Conservation (phyloP, 306 rosid genomes). For the Sindora glabra region DNA sequence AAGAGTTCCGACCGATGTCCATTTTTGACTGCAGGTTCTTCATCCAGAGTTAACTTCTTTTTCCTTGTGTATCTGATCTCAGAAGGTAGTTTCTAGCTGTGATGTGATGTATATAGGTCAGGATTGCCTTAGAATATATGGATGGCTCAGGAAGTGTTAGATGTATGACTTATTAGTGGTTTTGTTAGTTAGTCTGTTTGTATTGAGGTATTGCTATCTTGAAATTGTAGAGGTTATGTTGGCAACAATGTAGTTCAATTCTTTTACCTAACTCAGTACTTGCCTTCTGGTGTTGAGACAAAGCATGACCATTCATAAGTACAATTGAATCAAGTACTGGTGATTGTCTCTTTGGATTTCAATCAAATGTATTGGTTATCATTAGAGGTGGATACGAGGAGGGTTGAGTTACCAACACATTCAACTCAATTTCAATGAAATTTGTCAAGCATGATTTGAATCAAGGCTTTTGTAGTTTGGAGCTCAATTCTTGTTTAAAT, state of each 20-base stretch:
- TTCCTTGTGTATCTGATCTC: constrained; percentile 15
- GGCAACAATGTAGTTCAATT: too few relatives aligned
- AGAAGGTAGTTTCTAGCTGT: constrained; percentile 21
- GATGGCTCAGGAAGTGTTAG: constrained; percentile 9
- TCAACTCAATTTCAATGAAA: too few relatives aligned
- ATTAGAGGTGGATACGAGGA: too few relatives aligned
- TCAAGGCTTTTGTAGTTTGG: too few relatives aligned
- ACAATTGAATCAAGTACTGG: too few relatives aligned
- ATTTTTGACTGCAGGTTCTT: constrained; percentile 9
- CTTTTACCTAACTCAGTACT: neutral
- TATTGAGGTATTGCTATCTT: constrained; percentile 11
- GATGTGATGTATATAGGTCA: constrained; percentile 27
- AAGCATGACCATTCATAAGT: too few relatives aligned
- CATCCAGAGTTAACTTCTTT: constrained; percentile 2
- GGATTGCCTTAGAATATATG: constrained; percentile 23
- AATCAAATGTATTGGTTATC: too few relatives aligned
- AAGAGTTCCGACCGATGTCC: constrained; percentile 7
- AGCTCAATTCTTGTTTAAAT: too few relatives aligned
- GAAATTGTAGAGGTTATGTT: neutral
- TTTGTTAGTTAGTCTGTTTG: constrained; percentile 15
- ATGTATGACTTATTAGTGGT: constrained; percentile 23
- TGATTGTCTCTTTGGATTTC: too few relatives aligned
- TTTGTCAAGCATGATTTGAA: too few relatives aligned
- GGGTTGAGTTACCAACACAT: too few relatives aligned
- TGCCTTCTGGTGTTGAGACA: too few relatives aligned